phyloP scores from a whole-genome alignment of 345 rosid species.

The Boechera divaricarpa region DNA sequence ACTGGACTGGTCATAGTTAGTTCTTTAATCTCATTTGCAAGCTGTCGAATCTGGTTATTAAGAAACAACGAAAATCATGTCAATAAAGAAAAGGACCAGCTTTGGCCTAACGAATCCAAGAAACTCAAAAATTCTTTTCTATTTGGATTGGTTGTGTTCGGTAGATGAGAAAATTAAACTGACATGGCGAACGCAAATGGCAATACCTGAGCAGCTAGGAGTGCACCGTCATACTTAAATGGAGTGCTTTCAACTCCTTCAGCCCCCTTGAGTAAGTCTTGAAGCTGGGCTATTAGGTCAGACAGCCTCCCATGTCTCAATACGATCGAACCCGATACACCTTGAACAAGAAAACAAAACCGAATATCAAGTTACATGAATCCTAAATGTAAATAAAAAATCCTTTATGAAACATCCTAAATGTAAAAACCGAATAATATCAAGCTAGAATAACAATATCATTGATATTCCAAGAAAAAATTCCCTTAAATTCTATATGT shows the following conservation, averaged over 20 bases:
- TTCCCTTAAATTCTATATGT: too few relatives aligned
- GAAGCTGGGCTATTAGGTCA: conserved; percentile 81
- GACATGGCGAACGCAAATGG: conserved; percentile 5
- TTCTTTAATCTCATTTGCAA: conserved; percentile 94
- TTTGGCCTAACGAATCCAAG: not conserved
- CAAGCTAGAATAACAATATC: not conserved
- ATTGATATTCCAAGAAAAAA: too few relatives aligned
- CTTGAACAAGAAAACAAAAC: conserved; percentile 49
- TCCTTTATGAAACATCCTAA: too few relatives aligned
- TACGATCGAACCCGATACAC: conserved; percentile 76
- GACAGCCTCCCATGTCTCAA: conserved; percentile 75
- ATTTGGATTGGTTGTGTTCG: not conserved
- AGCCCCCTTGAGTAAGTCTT: conserved; percentile 75
- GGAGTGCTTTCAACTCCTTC: conserved; percentile 59
- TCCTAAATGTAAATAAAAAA: not conserved
- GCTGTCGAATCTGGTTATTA: conserved; percentile 62
- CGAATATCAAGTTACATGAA: conserved; percentile 1
- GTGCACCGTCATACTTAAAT: conserved; percentile 62
- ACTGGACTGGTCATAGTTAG: conserved; percentile 66
- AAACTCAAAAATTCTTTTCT: not conserved
- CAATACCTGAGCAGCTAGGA: conserved; percentile 81
- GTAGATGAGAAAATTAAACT: not conserved
- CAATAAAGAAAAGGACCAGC: conserved; percentile 7
- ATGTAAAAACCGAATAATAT: not conserved
- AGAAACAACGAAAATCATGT: conserved; percentile 9